Conservation (phyloP, 2,329 filamentous ascomycete species). For the Alternaria rosae region DNA sequence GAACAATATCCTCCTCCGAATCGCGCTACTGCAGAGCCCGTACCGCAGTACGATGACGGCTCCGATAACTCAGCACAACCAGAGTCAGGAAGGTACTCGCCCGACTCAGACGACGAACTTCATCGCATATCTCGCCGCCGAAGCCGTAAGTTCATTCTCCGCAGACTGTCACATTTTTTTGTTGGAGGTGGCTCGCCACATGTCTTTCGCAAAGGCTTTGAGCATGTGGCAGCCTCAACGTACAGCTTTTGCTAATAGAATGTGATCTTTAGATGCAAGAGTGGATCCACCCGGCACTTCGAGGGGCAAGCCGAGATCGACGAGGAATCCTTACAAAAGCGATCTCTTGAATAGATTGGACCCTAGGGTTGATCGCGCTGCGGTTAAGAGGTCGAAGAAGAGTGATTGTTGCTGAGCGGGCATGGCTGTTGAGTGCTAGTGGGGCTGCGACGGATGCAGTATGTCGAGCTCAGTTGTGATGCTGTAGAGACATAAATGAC, state of each 20-base stretch:
- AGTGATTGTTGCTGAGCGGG: not conserved
- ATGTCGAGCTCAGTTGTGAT: not conserved
- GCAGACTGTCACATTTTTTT: not conserved
- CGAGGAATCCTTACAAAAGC: conserved; percentile 16
- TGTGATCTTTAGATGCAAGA: conserved; percentile 21
- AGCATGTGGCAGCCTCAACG: not conserved
- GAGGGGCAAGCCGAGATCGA: not conserved
- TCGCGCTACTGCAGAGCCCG: not conserved
- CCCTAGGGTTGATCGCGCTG: conserved; percentile 19
- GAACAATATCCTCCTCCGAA: not conserved
- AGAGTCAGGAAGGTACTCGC: not conserved
- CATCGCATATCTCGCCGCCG: conserved; percentile 2
- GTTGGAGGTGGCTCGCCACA: not conserved
- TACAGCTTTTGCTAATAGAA: not conserved
- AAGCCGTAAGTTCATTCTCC: conserved; percentile 8
- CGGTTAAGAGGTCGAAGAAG: conserved; percentile 8
- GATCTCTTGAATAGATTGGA: conserved; percentile 27
- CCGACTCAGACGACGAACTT: conserved; percentile 7
- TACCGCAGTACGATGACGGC: not conserved
- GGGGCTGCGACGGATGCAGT: not conserved
- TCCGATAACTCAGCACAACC: not conserved
- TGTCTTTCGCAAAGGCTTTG: not conserved
- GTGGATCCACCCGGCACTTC: not conserved
- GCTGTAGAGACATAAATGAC: not conserved
- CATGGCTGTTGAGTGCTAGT: not conserved